These are phyloP conservation scores for Priceomyces medius DNA, from an alignment of 805 yeast species.

Conservation along the genomic window DNA sequence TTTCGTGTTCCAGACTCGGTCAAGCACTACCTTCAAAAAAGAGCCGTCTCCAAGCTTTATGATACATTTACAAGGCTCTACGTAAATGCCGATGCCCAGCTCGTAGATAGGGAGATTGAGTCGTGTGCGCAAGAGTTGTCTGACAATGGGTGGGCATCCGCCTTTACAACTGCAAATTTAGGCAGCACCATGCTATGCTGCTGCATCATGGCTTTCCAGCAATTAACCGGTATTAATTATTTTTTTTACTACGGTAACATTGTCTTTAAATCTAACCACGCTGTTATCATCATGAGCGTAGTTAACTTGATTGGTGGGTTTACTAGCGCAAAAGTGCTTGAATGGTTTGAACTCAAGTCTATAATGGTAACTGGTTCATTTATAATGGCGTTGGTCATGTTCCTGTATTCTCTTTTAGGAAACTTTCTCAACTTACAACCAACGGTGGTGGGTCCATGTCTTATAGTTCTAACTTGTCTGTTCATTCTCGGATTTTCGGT, in stretches of 20 bases:
- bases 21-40: not conserved
- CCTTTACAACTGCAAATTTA: not conserved
- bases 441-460: constrained; percentile 5
- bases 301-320: constrained; percentile 21
- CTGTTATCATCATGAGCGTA: constrained; percentile 15
- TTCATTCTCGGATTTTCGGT: constrained; percentile 22
- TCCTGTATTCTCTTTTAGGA: constrained; percentile 14
- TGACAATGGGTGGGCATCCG: not conserved
- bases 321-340: constrained; percentile 16
- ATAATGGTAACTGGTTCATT: constrained; percentile 14
- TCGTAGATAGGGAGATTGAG: constrained; percentile 4
- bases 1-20: constrained; percentile 11
- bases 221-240: constrained; percentile 33
- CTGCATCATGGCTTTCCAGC: constrained; percentile 30
- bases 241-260: constrained; percentile 30
- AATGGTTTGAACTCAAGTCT: constrained; percentile 8
- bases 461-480: constrained; percentile 17
- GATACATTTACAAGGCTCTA: not conserved
- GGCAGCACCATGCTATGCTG: constrained; percentile 18
- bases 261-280: constrained; percentile 19
- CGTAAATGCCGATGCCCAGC: constrained; percentile 1
- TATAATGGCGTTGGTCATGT: constrained; percentile 16
- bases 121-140: not conserved
- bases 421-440: not conserved
- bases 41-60: not conserved